A percentile compares a stretch with the other conserved stretches of the same genome.
Evolutionary conservation across 2,329 filamentous ascomycete genomes (phyloP).

Genomic region (Aspergillus neotritici): DNA sequence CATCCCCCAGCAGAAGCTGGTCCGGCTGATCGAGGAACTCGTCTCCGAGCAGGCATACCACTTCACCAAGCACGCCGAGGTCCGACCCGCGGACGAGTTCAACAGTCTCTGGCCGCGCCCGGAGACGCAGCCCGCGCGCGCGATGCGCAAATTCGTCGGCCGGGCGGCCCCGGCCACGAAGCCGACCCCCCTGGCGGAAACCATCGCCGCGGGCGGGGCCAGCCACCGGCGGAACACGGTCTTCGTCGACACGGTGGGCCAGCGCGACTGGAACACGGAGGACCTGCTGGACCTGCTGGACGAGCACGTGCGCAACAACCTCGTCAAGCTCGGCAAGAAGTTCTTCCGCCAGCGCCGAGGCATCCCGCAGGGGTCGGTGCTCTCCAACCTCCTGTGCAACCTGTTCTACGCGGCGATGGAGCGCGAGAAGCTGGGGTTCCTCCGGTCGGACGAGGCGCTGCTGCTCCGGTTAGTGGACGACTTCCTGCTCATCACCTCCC

Average conservation of each 20-base stretch:
- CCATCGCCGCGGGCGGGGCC: conserved; percentile 31
- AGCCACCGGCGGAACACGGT: conserved; percentile 60
- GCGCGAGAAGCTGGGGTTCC: conserved; percentile 60
- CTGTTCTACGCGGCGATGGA: conserved; percentile 95
- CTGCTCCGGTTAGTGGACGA: conserved; percentile 85
- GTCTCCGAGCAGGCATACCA: conserved; percentile 60
- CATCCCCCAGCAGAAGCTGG: conserved; percentile 73
- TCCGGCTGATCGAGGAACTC: conserved; percentile 58
- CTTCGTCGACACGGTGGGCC: conserved; percentile 65
- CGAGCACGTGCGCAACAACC: conserved; percentile 76
- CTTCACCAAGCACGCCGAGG: conserved; percentile 68
- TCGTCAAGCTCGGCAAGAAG: conserved; percentile 82
- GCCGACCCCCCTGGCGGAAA: conserved; percentile 41
- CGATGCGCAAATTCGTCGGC: conserved; percentile 47
- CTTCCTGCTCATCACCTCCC: conserved; percentile 78
- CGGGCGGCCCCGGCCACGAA: conserved; percentile 46
- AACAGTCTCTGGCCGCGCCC: conserved; percentile 14
- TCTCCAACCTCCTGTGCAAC: conserved; percentile 84
- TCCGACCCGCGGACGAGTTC: conserved; percentile 47
- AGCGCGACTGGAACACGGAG: conserved; percentile 52
- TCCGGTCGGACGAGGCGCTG: conserved; percentile 56
- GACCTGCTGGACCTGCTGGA: conserved; percentile 64
- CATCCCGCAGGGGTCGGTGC: conserved; percentile 86
- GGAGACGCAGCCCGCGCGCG: conserved; percentile 17
- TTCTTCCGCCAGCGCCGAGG: conserved; percentile 82